Conservation (phyloP, 345 rosid species). For the Dipteronia sinensis region DNA sequence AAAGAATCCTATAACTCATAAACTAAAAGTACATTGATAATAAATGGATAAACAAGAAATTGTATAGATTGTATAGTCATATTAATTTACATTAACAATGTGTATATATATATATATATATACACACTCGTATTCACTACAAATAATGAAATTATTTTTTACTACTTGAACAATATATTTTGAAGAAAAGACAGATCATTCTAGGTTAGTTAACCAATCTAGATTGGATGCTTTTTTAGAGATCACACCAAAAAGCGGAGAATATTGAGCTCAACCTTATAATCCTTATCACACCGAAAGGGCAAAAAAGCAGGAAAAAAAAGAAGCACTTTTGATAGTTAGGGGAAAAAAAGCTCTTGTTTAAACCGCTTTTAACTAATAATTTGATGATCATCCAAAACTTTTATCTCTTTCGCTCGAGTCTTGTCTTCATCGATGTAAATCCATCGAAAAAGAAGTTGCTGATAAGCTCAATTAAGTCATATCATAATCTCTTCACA, state of each 20-base stretch:
- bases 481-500: constrained; percentile 7
- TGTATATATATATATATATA: too few relatives aligned
- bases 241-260: not conserved
- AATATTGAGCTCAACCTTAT: not conserved
- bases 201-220: not conserved
- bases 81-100: not conserved
- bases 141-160: not conserved
- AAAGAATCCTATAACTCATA: too few relatives aligned
- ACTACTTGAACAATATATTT: not conserved
- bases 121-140: not conserved
- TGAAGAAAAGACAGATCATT: not conserved
- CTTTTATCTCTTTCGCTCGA: not conserved
- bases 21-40: too few relatives aligned
- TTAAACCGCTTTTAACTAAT: constrained; percentile 16
- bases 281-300: constrained; percentile 17
- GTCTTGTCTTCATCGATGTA: not conserved
- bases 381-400: not conserved
- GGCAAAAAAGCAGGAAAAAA: not conserved
- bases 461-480: constrained; percentile 16
- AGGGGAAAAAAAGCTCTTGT: constrained; percentile 4
- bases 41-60: not conserved
- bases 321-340: not conserved
- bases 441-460: constrained; percentile 1
- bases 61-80: not conserved
- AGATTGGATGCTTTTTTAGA: not conserved